Evolutionary conservation across 1,284 basidiomycete genomes (phyloP).

Genomic region (Leucoagaricus sp.): DNA sequence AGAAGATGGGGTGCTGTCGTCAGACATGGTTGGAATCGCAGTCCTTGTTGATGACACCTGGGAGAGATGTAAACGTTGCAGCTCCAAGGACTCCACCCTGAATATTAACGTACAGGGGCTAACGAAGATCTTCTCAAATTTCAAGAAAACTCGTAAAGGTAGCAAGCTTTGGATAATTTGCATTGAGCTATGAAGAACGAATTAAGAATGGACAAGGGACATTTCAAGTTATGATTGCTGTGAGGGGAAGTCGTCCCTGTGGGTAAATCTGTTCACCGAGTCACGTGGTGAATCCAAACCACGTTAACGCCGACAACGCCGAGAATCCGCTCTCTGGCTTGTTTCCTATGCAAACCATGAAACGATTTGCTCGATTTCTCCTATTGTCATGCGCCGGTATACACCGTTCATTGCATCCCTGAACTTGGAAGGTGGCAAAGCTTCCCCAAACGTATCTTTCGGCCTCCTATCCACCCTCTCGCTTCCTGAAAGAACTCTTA

Average conservation of each 20-base stretch:
- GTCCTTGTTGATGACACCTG: not conserved
- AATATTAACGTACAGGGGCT: no score
- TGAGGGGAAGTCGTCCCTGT: no score
- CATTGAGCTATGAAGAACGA: no score
- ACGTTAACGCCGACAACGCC: not conserved
- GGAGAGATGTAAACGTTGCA: not conserved
- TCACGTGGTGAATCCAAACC: slow-evolving; percentile 8
- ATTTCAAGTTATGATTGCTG: no score
- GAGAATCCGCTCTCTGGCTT: not conserved
- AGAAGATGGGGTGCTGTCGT: slow-evolving; percentile 15
- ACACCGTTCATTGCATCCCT: slow-evolving; percentile 12
- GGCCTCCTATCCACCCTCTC: not conserved
- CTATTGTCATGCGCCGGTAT: slow-evolving; percentile 1
- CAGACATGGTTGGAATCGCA: not conserved
- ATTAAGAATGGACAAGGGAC: no score
- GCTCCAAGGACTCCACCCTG: not conserved
- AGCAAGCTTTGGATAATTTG: no score
- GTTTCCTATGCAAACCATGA: not conserved
- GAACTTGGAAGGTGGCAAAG: slow-evolving; percentile 4
- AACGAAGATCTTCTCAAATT: no score
- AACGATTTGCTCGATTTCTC: slow-evolving; percentile 3
- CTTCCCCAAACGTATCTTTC: slow-evolving; percentile 4
- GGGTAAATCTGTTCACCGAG: no score
- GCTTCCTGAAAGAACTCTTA: not conserved
- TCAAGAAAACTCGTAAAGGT: no score